Evolutionary conservation across 2,329 filamentous ascomycete species (phyloP), one percentile per base, ranked within the genome.

Genomic region (Fragosphaeria purpurea): DNA sequence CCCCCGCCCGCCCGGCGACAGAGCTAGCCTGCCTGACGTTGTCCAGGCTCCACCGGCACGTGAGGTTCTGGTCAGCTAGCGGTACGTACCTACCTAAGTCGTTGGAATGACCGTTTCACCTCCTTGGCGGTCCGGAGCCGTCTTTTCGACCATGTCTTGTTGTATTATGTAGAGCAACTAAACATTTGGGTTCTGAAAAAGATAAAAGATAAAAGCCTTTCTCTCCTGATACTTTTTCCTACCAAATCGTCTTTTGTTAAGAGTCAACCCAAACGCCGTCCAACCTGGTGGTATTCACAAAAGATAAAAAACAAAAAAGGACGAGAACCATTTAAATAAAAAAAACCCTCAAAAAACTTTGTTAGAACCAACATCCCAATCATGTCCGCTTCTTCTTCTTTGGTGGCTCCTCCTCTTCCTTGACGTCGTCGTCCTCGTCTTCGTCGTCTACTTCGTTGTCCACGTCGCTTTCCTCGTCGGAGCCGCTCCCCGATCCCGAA

Each of bases 401-500:
- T n/a, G 66, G 65, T 51, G 61, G 63, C 56, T 64, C 61, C 34
- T 55, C 51, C 56, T 67, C 47, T 22, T 52, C 49, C 44, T 66
- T 62, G 4, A 67, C 70, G 2, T 67, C 66, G 3, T 65, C 63
- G 5, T 75, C 73, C 3, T 73, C 72, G 10, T 71, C 76, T 33
- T 70, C 73, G 53, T 75, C 74, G 7, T 67, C 67, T 12, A 69
- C 72, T 51, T 75, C 68, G 13, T 70, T 75, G 48, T 73, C 70
- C 47, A 75, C 75, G 57, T 77, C 82, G 52, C 79, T 82, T 61
- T 83, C 83, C 42, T 72, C 80, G 58, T 83, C 83, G 42, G 76
- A 79, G 54, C 79, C 83, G 58, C 79, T 83, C 50, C 76, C 83
- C 13, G 77, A 82, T 10, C 85, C 88, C 47, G 82, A 86, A 63